These are phyloP conservation scores for Quercus rubra DNA, from an alignment of 306 rosid genomes.

Conservation along the genomic window DNA sequence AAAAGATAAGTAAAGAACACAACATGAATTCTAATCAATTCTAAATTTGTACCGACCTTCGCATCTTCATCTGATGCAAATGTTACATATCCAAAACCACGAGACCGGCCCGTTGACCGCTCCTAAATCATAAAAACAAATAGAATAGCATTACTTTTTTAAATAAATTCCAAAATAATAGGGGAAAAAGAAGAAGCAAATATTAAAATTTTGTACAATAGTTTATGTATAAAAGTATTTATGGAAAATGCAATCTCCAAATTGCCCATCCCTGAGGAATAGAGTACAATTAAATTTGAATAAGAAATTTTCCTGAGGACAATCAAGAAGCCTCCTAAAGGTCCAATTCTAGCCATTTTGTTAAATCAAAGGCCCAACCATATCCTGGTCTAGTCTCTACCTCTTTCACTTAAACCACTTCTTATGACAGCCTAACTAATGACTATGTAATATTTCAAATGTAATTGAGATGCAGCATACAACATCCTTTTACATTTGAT, in stretches of 20 bases:
- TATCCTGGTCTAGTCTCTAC: not conserved
- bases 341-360: not conserved
- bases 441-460: no score
- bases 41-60: slow-evolving; percentile 41
- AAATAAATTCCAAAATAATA: not conserved
- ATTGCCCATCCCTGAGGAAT: not conserved
- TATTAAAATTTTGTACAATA: not conserved
- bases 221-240: not conserved
- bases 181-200: not conserved
- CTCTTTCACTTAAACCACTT: not conserved
- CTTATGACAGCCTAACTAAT: not conserved
- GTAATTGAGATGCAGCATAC: no score
- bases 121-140: slow-evolving; percentile 46
- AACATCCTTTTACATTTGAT: no score
- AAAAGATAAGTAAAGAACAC: not conserved
- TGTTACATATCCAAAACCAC: slow-evolving; percentile 97
- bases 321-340: not conserved
- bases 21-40: not conserved
- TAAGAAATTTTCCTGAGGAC: not conserved
- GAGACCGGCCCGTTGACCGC: slow-evolving; percentile 90
- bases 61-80: slow-evolving; percentile 90
- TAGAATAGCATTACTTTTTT: slow-evolving; percentile 11
- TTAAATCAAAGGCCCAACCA: not conserved
- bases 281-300: not conserved
- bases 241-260: not conserved